Percentiles rank a stretch among this genome's conserved stretches.
Conservation (phyloP, 2,329 filamentous ascomycete species). For the Cadophora luteo-olivacea region DNA sequence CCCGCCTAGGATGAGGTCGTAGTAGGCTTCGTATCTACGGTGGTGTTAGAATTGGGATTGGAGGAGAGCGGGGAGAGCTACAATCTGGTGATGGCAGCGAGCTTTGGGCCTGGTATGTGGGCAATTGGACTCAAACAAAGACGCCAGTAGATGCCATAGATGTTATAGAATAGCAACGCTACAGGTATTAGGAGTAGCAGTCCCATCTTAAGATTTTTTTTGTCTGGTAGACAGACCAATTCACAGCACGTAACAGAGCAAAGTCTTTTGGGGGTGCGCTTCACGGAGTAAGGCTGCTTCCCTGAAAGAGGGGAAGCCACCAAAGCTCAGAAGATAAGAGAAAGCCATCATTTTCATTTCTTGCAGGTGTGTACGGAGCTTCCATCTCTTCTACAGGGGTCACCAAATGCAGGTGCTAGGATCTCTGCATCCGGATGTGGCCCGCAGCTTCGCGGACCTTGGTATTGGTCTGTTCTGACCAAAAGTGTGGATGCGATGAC, state of each 20-base stretch:
- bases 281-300: no score
- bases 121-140: constrained; percentile 46
- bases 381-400: neutral
- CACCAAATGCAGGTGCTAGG: constrained; percentile 3
- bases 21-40: constrained; percentile 44
- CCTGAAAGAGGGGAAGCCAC: neutral
- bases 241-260: no score
- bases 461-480: neutral
- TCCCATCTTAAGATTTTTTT: constrained; percentile 22
- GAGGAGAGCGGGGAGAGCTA: constrained; percentile 19
- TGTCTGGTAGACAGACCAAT: no score
- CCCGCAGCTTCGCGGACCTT: neutral
- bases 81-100: constrained; percentile 42
- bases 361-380: constrained; percentile 1
- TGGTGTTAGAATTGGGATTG: neutral
- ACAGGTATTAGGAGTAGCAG: constrained; percentile 1
- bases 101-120: constrained; percentile 44
- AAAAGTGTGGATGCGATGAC: neutral
- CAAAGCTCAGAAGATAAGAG: neutral
- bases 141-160: constrained; percentile 32
- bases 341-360: neutral
- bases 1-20: constrained; percentile 51
- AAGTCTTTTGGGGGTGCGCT: no score
- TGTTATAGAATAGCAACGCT: constrained; percentile 8
- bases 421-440: neutral